A percentile compares a stretch with the other conserved stretches of the same genome.
These are phyloP conservation scores for Bjerkandera adusta DNA, from an alignment of 1,284 basidiomycete genomes.

Conservation along the genomic window DNA sequence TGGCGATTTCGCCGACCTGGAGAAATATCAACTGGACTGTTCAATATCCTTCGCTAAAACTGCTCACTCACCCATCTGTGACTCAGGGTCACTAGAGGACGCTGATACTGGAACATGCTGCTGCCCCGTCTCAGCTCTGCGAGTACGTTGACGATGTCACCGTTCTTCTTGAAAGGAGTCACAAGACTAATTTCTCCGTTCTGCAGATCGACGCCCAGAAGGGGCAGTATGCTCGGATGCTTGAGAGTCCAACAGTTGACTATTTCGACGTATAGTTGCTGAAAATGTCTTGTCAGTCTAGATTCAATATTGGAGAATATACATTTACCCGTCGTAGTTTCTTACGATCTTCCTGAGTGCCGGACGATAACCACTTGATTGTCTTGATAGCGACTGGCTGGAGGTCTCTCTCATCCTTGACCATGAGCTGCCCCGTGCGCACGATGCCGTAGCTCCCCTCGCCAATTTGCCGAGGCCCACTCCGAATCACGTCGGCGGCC, in stretches of 20 bases:
- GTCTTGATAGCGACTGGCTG: constrained; percentile 1
- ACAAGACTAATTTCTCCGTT: neutral
- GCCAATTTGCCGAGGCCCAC: no score
- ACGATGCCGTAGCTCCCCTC: no score
- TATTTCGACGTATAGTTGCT: constrained; percentile 3
- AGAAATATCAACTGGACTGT: neutral
- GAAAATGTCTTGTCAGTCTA: neutral
- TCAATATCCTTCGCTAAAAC: neutral
- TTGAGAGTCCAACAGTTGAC: constrained; percentile 2
- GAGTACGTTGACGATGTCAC: no score
- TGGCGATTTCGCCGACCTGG: constrained; percentile 6
- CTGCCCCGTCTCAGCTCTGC: no score
- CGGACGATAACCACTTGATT: neutral
- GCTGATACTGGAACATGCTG: no score
- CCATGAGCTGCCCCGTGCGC: no score
- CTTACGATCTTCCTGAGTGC: neutral
- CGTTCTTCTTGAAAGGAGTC: neutral
- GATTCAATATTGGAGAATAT: neutral
- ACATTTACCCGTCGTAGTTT: neutral
- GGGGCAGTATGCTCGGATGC: neutral
- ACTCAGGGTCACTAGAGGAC: no score
- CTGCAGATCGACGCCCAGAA: neutral
- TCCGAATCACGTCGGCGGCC: no score
- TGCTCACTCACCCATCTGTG: neutral
- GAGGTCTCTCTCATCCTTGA: no score